Base-by-base conservation (phyloP, 768 basidiomycete species). In the Boletales sp. region DNA sequence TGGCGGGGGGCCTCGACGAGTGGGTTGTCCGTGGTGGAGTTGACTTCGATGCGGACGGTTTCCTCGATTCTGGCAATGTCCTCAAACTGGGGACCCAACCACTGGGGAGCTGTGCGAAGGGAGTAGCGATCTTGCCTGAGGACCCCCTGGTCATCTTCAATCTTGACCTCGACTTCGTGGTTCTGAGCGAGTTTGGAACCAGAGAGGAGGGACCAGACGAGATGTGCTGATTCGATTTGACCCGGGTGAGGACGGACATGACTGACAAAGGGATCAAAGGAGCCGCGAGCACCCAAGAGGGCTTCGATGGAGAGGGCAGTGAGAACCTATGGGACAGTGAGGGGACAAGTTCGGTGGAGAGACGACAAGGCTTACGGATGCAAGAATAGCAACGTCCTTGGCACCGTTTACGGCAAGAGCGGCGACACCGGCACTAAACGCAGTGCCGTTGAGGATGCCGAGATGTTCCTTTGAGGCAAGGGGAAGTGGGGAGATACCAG, bases 21-120 rank as follows among this genome's bases (percentile, higher is more conserved):
- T 1, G 91, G 91, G 62, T 94, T 94, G 63, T 94, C 91, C 5
- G 91, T 94, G 17, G 91, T 92, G 29, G 87, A 87, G 64, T 93
- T 93, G 69, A 87, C 82, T 64, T 94, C 91, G 31, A 77, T 74
- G 4, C 82, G 81, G 34, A 94, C 72, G 4, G 82, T 79, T 31
- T 78, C 76, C 46, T 82, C 68, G 3, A 91, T 78, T 12, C 76
- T 70, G 4, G 89, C 71, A 42, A 94, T 74, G 57, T 91, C 89
- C 65, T 91, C 88, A 24, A 92, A 73, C 60, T 90, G 87, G 11
- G 91, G 91, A 11, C 91, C 91, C 41, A 94, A 72, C 72, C 88
- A 94, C 67, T 94, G 90, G 4, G 89, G 83, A 1, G 87, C 75
- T 1, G 87, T 90, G 42, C 87, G 78, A 31, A 88, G 72, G 24